Evolutionary conservation across 345 rosid species (phyloP), one percentile per base, ranked within the genome.

Genomic region (Abelmoschus esculentus): DNA sequence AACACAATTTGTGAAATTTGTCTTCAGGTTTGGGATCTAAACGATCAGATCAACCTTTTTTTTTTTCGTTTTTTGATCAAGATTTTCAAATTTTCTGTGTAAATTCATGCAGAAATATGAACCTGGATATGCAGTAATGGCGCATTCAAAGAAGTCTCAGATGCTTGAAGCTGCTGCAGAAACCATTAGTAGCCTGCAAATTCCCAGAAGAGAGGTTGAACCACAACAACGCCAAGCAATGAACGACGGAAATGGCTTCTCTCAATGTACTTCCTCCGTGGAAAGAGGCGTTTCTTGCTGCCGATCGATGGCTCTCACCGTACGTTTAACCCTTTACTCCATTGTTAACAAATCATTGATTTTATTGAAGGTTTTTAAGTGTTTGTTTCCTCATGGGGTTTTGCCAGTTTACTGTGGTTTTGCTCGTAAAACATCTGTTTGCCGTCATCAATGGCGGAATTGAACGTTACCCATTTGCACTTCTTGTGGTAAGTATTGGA

Each of bases 1-100:
- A 87, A 84, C 83, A 90, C 92, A 13, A 86, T 78, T 68, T 95
- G 97, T 66, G 99, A 95, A 87, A 91, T 95, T 28, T 95, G 97
- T 80, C 93, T 95, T 40, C 96, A 91, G 96, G 97, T 95, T 61
- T 15, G 75, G 42, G 13, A 69, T 64, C 59, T 61, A 50, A 22
- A 22, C 67, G 49, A 64, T 61, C 49, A n/a, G 66, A 31, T 13
- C 5, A 0, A 3, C 9, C 7, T 8, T 8, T 32, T 32, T 32
- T 36, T 7, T 38, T 10, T 46, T 9, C 26, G 22, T 55, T 22
- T 12, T 26, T 61, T 56, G 47, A 22, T 22, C 26, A 22, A 22
- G 26, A 22, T 14, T 75, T 22, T 52, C 63, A 31, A 34, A 22
- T 7, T n/a, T 34, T 52, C 44, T 32, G 29, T 55, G 12, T 11